Evolutionary conservation across 345 rosid genomes (phyloP).

Genomic region (Populus deltoides): DNA sequence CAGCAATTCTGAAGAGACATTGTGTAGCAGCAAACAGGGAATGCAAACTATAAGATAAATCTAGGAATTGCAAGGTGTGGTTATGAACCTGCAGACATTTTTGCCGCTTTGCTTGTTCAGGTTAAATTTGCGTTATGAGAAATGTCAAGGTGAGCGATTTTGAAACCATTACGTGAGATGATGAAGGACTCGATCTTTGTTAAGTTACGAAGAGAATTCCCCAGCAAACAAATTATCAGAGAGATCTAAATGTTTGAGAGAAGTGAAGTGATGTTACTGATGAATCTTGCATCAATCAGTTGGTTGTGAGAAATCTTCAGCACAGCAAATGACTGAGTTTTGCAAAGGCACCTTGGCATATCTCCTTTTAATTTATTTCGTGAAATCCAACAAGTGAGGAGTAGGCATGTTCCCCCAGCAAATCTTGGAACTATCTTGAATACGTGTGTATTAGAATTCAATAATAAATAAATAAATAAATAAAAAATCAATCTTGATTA

Average conservation of each 20-base stretch:
- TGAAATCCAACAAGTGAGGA: conserved; percentile 1
- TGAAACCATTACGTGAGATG: neutral
- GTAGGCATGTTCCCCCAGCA: conserved; percentile 2
- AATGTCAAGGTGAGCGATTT: conserved; percentile 9
- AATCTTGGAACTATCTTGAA: neutral
- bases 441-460: no score
- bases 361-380: neutral
- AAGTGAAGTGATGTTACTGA: neutral
- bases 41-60: conserved; percentile 4
- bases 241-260: neutral
- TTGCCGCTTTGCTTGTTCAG: conserved; percentile 1
- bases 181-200: conserved; percentile 6
- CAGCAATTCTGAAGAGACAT: conserved; percentile 1
- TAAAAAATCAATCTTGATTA: neutral
- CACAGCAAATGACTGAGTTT: neutral
- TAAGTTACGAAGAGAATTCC: conserved; percentile 14
- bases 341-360: neutral
- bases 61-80: neutral
- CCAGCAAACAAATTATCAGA: neutral
- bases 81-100: conserved; percentile 3
- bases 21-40: conserved; percentile 15
- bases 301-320: neutral
- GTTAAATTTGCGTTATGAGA: neutral
- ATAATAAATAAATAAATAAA: no score
- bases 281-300: neutral